Conservation (phyloP, 768 basidiomycete genomes). For the Lactarius psammicola region DNA sequence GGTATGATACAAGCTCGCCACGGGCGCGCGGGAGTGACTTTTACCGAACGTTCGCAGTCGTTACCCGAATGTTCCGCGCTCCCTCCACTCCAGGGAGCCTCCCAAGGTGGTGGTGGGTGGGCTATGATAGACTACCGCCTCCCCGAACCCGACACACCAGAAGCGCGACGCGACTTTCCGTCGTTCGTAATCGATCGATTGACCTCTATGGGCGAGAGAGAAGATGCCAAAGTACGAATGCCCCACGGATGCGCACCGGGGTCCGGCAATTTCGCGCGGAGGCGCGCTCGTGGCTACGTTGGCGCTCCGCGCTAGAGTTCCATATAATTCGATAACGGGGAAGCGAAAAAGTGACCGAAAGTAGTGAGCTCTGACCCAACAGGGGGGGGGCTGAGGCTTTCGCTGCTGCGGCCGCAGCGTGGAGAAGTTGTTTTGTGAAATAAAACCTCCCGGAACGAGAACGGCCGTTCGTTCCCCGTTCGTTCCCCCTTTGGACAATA, state of each 20-base stretch:
- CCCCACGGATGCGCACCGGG: neutral
- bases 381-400: neutral
- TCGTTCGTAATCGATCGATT: no score
- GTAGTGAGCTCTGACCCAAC: neutral
- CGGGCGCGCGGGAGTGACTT: neutral
- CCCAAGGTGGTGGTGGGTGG: neutral
- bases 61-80: neutral
- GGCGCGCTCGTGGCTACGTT: neutral
- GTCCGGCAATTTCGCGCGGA: neutral
- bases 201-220: no score
- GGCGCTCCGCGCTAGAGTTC: neutral
- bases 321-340: neutral
- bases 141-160: neutral
- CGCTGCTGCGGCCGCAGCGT: neutral
- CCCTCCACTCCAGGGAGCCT: neutral
- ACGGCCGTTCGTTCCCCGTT: neutral
- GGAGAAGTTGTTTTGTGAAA: no score
- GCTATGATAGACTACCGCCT: neutral
- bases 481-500: no score
- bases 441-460: neutral
- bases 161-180: neutral
- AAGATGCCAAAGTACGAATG: neutral
- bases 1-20: neutral
- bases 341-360: neutral
- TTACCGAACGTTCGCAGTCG: neutral